Percentiles rank a stretch among this genome's conserved stretches.
These are phyloP conservation scores for Calonectria multiphialidica DNA, from an alignment of 2,329 filamentous ascomycete genomes.

Conservation along the genomic window DNA sequence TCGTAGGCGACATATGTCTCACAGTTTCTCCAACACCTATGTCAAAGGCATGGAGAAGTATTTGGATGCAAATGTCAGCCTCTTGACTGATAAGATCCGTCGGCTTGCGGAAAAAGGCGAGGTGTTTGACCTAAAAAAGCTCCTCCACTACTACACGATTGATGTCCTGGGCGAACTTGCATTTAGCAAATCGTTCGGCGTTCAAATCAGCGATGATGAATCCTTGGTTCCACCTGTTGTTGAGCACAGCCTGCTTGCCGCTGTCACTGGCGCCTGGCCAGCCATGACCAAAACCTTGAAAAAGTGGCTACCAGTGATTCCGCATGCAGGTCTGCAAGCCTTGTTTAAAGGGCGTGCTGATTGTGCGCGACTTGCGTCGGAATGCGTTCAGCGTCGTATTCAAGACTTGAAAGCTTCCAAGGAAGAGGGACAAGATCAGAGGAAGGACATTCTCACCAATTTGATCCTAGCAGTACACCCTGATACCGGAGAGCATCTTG, in stretches of 20 bases:
- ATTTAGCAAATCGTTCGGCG: conserved; percentile 23
- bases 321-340: conserved; percentile 15
- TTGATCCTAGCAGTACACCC: conserved; percentile 25
- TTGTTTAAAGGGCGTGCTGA: conserved; percentile 24
- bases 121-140: conserved; percentile 26
- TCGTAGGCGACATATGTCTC: conserved; percentile 29
- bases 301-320: conserved; percentile 21
- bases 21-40: conserved; percentile 27
- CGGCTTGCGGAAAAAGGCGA: background rate
- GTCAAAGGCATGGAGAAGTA: conserved; percentile 29
- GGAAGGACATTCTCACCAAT: conserved; percentile 28
- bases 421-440: background rate
- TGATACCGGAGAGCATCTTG: conserved; percentile 22
- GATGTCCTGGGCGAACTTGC: conserved; percentile 28
- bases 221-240: conserved; percentile 20
- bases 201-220: conserved; percentile 23
- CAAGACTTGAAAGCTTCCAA: conserved; percentile 5
- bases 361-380: conserved; percentile 17
- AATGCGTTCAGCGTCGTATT: conserved; percentile 22
- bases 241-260: conserved; percentile 18
- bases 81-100: conserved; percentile 12
- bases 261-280: conserved; percentile 26
- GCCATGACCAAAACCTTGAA: conserved; percentile 20
- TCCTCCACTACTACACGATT: conserved; percentile 26
- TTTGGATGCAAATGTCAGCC: conserved; percentile 14